Percentiles rank a stretch among this genome's conserved stretches.
Conservation (phyloP, 345 rosid genomes). For the Rubroshorea leprosula region DNA sequence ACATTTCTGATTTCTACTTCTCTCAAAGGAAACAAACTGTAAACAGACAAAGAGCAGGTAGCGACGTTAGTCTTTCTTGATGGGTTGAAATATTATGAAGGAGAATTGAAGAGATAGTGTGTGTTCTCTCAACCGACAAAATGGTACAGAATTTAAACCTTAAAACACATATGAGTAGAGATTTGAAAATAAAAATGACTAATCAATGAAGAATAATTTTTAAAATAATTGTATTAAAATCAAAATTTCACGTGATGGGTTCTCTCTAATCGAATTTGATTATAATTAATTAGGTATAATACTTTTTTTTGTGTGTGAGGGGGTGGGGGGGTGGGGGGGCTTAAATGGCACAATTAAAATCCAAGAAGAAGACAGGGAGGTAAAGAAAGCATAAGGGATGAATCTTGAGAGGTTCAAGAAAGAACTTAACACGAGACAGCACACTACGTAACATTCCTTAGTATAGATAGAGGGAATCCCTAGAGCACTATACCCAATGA, state of each 20-base stretch:
- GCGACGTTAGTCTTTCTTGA: conserved; percentile 44
- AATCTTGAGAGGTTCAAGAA: conserved; percentile 65
- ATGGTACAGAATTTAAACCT: too few relatives aligned
- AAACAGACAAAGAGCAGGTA: conserved; percentile 69
- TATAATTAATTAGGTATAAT: too few relatives aligned
- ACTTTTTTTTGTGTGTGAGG: too few relatives aligned
- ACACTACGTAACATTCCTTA: conserved; percentile 61
- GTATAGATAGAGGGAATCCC: conserved; percentile 67
- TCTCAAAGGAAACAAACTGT: conserved; percentile 44
- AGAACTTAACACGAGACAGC: conserved; percentile 22
- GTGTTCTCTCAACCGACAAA: too few relatives aligned
- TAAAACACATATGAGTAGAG: too few relatives aligned
- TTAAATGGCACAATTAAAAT: too few relatives aligned
- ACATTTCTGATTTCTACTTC: conserved; percentile 34
- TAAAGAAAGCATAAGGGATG: conserved; percentile 46
- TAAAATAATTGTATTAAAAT: neutral
- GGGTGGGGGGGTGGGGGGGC: too few relatives aligned
- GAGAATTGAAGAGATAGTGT: neutral
- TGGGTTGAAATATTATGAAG: conserved; percentile 19
- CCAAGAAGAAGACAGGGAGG: conserved; percentile 35
- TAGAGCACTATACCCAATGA: conserved; percentile 43
- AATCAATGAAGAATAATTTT: too few relatives aligned
- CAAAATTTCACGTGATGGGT: conserved; percentile 41
- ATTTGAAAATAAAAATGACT: neutral
- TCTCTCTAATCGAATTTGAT: conserved; percentile 15